phyloP scores from a whole-genome alignment of 768 basidiomycete species.

The Boletus rufocinnamomeus region DNA sequence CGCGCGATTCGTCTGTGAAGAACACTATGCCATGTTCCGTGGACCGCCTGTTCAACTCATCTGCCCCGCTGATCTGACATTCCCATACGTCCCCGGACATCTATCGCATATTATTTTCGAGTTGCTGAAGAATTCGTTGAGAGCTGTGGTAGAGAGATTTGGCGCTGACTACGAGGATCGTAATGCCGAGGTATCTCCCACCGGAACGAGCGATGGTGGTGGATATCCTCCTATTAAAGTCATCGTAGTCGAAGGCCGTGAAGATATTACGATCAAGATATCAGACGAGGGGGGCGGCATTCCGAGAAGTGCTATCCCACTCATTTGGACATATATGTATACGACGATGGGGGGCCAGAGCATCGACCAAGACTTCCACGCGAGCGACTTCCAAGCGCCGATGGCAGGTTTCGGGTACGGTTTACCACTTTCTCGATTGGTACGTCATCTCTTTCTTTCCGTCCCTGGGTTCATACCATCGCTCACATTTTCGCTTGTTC shows the following conservation, averaged over 20 bases:
- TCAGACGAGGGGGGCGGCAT: constrained; percentile 96
- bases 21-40: constrained; percentile 94
- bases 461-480: constrained; percentile 61
- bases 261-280: constrained; percentile 99
- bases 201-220: not conserved
- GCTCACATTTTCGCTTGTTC: constrained; percentile 7
- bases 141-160: constrained; percentile 92
- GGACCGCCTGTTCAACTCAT: constrained; percentile 96
- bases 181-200: constrained; percentile 8
- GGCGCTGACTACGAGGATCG: constrained; percentile 75
- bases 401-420: constrained; percentile 99
- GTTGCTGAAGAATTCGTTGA: constrained; percentile 94
- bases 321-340: constrained; percentile 99
- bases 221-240: constrained; percentile 33
- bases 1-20: constrained; percentile 91
- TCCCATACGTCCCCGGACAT: constrained; percentile 96
- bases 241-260: constrained; percentile 92
- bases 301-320: constrained; percentile 77
- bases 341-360: constrained; percentile 78
- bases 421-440: constrained; percentile 86
- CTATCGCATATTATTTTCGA: constrained; percentile 97
- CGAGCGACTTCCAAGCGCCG: constrained; percentile 93
- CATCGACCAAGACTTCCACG: constrained; percentile 71
- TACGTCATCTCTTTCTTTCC: constrained; percentile 48
- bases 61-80: constrained; percentile 82